A percentile compares a stretch with the other conserved stretches of the same genome.
Conservation (phyloP, 2,329 filamentous ascomycete genomes). For the Fusarium tanahbumbuense region DNA sequence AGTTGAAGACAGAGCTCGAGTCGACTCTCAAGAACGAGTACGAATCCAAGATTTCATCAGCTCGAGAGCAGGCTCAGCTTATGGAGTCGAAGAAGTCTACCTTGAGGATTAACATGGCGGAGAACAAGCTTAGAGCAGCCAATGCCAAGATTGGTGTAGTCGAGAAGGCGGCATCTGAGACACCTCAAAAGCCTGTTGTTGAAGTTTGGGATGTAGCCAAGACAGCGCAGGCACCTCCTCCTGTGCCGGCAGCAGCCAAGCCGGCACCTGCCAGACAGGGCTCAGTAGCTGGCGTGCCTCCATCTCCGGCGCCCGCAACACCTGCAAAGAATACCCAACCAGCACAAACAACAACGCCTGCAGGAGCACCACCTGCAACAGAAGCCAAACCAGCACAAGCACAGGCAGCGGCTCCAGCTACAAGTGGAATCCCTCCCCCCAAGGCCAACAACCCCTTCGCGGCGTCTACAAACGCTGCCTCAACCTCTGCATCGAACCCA, state of each 20-base stretch:
- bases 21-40: slow-evolving; percentile 63
- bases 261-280: slow-evolving; percentile 41
- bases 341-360: slow-evolving; percentile 25
- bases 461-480: slow-evolving; percentile 32
- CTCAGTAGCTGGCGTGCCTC: slow-evolving; percentile 36
- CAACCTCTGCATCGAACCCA: slow-evolving; percentile 43
- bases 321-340: slow-evolving; percentile 29
- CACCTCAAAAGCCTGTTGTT: slow-evolving; percentile 82
- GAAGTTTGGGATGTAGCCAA: slow-evolving; percentile 91
- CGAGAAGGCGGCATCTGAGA: slow-evolving; percentile 84
- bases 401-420: slow-evolving; percentile 28
- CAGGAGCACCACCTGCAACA: slow-evolving; percentile 29
- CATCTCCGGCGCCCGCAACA: slow-evolving; percentile 42
- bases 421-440: slow-evolving; percentile 39
- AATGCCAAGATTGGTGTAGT: slow-evolving; percentile 82
- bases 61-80: slow-evolving; percentile 72
- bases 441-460: slow-evolving; percentile 51
- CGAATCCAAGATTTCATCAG: slow-evolving; percentile 65
- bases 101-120: slow-evolving; percentile 81
- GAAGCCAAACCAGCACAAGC: slow-evolving; percentile 33
- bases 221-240: slow-evolving; percentile 51
- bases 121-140: slow-evolving; percentile 73
- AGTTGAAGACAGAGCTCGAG: slow-evolving; percentile 65
- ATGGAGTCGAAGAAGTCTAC: slow-evolving; percentile 80
- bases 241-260: slow-evolving; percentile 41